These are phyloP conservation scores for Rhypophila decipiens DNA, from an alignment of 495 filamentous ascomycete genomes.

Conservation along the genomic window DNA sequence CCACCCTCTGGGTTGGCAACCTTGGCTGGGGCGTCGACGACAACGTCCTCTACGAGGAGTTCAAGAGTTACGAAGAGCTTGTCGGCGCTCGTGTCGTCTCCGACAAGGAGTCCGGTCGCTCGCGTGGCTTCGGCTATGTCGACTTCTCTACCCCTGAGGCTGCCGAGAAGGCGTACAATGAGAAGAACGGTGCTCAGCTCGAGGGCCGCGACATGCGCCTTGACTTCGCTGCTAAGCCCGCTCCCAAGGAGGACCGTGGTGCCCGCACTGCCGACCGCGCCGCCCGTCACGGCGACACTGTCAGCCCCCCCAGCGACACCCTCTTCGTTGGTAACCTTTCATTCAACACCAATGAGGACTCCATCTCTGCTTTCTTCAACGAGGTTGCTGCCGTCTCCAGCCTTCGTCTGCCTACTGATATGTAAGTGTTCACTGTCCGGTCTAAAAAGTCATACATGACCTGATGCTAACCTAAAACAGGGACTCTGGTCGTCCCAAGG, in stretches of 20 bases:
- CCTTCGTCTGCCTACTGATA: constrained; percentile 85
- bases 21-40: constrained; percentile 94
- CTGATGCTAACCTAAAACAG: constrained; percentile 38
- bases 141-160: constrained; percentile 68
- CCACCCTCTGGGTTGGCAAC: constrained; percentile 82
- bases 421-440: constrained; percentile 34
- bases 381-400: constrained; percentile 63
- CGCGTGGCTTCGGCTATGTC: constrained; percentile 95
- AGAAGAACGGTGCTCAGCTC: constrained; percentile 71
- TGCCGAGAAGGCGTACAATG: constrained; percentile 70
- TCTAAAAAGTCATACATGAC: not conserved
- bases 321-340: constrained; percentile 91
- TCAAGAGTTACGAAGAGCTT: constrained; percentile 76
- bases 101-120: constrained; percentile 75
- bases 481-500: constrained; percentile 82
- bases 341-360: constrained; percentile 75
- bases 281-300: constrained; percentile 65
- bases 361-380: constrained; percentile 68
- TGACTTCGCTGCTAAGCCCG: constrained; percentile 75
- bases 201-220: constrained; percentile 85
- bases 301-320: constrained; percentile 73
- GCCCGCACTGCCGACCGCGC: constrained; percentile 64
- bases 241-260: too few relatives aligned
- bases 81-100: constrained; percentile 71
- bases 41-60: constrained; percentile 80